These are phyloP conservation scores for Monosporascus sp. DNA, from an alignment of 2,329 filamentous ascomycete species.

Conservation along the genomic window DNA sequence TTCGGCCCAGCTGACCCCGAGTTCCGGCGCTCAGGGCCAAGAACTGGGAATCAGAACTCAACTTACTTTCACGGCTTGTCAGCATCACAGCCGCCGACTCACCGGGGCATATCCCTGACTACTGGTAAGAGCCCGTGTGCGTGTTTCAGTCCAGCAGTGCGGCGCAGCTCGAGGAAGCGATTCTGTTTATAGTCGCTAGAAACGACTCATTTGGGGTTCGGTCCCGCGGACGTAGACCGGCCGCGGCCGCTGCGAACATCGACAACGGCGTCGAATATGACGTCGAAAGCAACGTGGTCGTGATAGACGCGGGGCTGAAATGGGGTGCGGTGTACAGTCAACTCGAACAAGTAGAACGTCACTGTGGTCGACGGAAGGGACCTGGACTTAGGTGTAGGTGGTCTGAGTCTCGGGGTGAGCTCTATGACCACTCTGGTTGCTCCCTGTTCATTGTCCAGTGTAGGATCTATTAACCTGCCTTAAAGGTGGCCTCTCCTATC, in stretches of 20 bases:
- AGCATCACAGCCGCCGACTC: background rate
- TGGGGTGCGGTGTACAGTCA: conserved; percentile 8
- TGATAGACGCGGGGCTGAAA: conserved; percentile 5
- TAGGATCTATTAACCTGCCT: conserved; percentile 1
- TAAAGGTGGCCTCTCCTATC: conserved; percentile 18
- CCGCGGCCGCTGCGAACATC: conserved; percentile 2
- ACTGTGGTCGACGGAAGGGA: conserved; percentile 7
- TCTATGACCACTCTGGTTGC: background rate
- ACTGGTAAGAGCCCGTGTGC: background rate
- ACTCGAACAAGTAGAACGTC: conserved; percentile 6
- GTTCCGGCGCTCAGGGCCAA: background rate
- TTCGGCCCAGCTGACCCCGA: background rate
- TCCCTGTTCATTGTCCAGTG: background rate
- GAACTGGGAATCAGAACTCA: background rate
- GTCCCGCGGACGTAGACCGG: conserved; percentile 3
- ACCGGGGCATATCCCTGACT: background rate
- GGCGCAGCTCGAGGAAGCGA: background rate
- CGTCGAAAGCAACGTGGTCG: background rate
- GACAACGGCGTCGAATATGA: conserved; percentile 3
- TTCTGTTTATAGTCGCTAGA: background rate
- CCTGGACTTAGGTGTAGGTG: conserved; percentile 9
- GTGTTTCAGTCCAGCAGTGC: background rate
- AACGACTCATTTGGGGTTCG: conserved; percentile 2
- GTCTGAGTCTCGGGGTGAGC: conserved; percentile 5
- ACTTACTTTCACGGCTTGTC: background rate